A percentile compares a stretch with the other conserved stretches of the same genome.
These are phyloP conservation scores for Trichoderma harzianum DNA, from an alignment of 2,329 filamentous ascomycete species.

Conservation along the genomic window DNA sequence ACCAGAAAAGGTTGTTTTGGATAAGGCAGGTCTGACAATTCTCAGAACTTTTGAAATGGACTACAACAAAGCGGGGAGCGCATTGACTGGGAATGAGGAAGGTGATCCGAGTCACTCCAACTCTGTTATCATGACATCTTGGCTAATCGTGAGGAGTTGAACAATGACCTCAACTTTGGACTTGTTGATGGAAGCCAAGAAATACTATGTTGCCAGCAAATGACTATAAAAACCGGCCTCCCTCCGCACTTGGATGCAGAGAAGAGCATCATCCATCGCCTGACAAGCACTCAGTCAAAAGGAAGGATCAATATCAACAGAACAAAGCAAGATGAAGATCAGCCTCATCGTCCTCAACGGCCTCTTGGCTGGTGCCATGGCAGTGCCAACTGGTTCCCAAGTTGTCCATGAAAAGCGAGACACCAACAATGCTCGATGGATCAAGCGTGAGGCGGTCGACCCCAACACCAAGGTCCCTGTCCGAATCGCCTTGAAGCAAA, in stretches of 20 bases:
- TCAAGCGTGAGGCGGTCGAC: slow-evolving; percentile 24
- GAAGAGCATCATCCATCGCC: background rate
- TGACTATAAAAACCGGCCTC: background rate
- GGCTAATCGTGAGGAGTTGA: background rate
- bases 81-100: background rate
- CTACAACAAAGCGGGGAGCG: background rate
- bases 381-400: slow-evolving; percentile 23
- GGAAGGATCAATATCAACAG: background rate
- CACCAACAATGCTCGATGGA: slow-evolving; percentile 24
- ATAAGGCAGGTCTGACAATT: background rate
- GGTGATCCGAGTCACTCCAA: background rate
- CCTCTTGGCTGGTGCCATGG: slow-evolving; percentile 22
- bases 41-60: background rate
- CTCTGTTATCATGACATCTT: background rate
- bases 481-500: slow-evolving; percentile 44
- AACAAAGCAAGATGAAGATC: slow-evolving; percentile 22
- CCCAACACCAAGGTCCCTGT: slow-evolving; percentile 31
- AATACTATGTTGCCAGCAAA: background rate
- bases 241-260: background rate
- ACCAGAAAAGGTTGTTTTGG: background rate
- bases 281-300: background rate
- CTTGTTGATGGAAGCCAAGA: background rate
- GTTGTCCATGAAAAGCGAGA: slow-evolving; percentile 35
- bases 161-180: background rate
- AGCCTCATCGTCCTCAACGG: slow-evolving; percentile 21